Evolutionary conservation across 805 yeast species (phyloP).

Genomic region (Trichomonascus vanleenenianus): DNA sequence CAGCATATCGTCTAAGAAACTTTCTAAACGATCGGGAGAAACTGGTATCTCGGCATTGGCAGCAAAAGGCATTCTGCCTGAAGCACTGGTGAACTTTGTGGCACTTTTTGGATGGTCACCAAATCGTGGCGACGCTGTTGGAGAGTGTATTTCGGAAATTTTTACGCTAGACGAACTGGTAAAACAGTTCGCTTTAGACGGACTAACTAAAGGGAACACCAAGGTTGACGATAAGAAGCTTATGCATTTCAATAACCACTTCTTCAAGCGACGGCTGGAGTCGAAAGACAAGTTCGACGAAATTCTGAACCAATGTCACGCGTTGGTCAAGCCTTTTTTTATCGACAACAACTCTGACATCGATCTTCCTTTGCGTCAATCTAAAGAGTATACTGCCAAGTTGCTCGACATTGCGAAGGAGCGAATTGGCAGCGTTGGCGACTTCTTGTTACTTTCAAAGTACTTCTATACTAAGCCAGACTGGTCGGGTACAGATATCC

Average conservation of each 20-base stretch:
- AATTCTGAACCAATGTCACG: constrained; percentile 25
- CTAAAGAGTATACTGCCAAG: constrained; percentile 27
- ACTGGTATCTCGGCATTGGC: constrained; percentile 56
- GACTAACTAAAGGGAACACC: constrained; percentile 87
- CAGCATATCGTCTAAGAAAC: constrained; percentile 47
- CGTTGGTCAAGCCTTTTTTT: background rate
- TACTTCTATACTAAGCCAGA: constrained; percentile 28
- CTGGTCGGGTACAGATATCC: background rate
- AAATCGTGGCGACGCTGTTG: constrained; percentile 21
- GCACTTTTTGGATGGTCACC: constrained; percentile 97
- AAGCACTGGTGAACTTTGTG: constrained; percentile 78
- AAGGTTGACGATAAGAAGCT: constrained; percentile 79
- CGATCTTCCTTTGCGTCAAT: background rate
- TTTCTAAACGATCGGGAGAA: constrained; percentile 83
- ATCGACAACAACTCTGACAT: constrained; percentile 7
- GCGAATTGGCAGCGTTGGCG: constrained; percentile 45
- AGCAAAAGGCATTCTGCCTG: constrained; percentile 66
- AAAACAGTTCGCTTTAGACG: constrained; percentile 51
- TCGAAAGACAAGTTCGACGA: constrained; percentile 31
- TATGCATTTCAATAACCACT: constrained; percentile 66
- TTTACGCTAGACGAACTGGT: constrained; percentile 39
- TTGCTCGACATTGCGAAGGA: constrained; percentile 40
- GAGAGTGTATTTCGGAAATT: constrained; percentile 23
- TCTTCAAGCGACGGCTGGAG: constrained; percentile 40
- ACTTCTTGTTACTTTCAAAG: constrained; percentile 39